Base-by-base conservation (phyloP, 495 filamentous ascomycete genomes). In the Xylaria scruposa region DNA sequence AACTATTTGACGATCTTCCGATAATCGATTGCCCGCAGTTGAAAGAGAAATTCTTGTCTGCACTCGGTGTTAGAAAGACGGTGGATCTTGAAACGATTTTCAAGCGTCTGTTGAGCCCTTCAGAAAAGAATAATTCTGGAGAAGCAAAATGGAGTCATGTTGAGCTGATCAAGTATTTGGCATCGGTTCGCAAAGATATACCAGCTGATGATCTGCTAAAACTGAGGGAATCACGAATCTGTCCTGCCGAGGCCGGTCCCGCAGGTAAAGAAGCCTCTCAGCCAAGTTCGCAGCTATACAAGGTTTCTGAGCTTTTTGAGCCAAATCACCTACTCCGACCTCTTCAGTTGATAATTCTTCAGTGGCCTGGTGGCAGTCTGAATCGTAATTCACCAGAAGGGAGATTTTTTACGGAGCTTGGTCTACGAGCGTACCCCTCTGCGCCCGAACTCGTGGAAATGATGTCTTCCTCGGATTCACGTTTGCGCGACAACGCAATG, bases 31-130 rank as follows among this genome's bases (percentile, higher is more conserved):
- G 94, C 46, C 86, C 90, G 36, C 86, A 89, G 17, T 87, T 97
- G 3, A 98, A 97, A 76, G 96, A 98, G 40, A 97, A 96, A 77
- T 91, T 98, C 69, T 81, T 99, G 58, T 81, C 84, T 3, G 89
- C 93, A 12, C 83, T 98, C 36, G 95, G 95, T 0, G 95, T 95
- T n/a, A 82, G 90, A 31, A 90, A 91, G 75, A 98, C 96, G 0
- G 90, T 99, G 29, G 96, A 98, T 66, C 85, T 99, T 15, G 93
- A 92, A 58, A 94, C 97, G 26, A 94, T 99, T 29, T 98, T 98
- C 75, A 91, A 93, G 47, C 89, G 97, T 49, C 86, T 99, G 64
- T 86, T 97, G 75, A 87, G 86, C 69, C 82, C 86, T 6, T 75
- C 80, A 29, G 84, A 86, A 56, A 82, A 83, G 64, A 79, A 78